A percentile compares a stretch with the other conserved stretches of the same genome.
phyloP scores from a whole-genome alignment of 257 asterid species.

The Solanum stenotomum region DNA sequence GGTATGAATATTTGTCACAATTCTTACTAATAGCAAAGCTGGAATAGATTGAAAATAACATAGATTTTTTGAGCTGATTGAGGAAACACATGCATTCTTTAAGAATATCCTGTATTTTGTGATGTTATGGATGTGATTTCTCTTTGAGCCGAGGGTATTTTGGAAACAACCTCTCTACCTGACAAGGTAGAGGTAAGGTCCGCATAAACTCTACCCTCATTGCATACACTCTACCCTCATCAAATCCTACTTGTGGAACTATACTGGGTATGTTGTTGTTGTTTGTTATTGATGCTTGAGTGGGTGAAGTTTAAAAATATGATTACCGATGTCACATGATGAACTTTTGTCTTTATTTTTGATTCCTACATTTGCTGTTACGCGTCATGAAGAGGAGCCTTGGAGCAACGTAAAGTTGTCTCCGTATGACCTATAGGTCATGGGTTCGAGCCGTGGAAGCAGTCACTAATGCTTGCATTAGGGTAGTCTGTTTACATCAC shows the following conservation, averaged over 20 bases:
- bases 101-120: neutral
- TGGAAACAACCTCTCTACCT: neutral
- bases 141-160: neutral
- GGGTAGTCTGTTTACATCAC: neutral
- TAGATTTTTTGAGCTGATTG: neutral
- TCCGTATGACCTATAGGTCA: neutral
- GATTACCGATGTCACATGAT: neutral
- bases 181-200: neutral
- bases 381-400: neutral
- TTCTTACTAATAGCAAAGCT: neutral
- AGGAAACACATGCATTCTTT: neutral
- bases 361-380: neutral
- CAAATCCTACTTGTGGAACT: neutral
- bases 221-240: neutral
- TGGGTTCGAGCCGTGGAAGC: neutral
- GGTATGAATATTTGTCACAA: neutral
- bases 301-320: neutral
- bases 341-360: neutral
- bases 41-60: neutral
- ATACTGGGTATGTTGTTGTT: neutral
- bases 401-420: neutral
- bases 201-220: neutral
- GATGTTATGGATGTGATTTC: neutral
- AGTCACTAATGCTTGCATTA: neutral
- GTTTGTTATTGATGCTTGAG: neutral